These are phyloP conservation scores for Agrocybe praecox DNA, from an alignment of 768 basidiomycete genomes.

Conservation along the genomic window DNA sequence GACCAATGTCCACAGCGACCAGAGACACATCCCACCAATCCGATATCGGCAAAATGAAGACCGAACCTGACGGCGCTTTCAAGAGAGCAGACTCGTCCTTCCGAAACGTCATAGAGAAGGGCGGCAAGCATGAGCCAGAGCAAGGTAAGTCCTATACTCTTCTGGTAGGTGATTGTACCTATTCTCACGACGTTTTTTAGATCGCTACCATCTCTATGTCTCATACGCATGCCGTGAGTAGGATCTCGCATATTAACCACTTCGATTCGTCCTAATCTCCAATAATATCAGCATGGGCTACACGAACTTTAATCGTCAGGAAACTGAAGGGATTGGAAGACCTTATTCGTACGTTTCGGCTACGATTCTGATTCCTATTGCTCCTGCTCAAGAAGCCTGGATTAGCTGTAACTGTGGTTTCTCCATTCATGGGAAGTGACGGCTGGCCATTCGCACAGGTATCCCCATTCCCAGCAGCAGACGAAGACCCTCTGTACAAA, in stretches of 20 bases:
- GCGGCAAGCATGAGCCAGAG: constrained; percentile 59
- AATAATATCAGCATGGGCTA: constrained; percentile 80
- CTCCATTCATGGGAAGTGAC: constrained; percentile 79
- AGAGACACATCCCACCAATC: background rate
- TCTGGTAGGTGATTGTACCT: background rate
- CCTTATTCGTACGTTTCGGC: constrained; percentile 63
- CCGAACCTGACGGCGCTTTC: constrained; percentile 67
- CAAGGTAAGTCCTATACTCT: constrained; percentile 50
- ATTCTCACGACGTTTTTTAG: constrained; percentile 36
- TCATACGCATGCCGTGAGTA: constrained; percentile 81
- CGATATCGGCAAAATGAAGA: constrained; percentile 25
- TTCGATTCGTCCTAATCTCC: background rate
- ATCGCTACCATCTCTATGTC: constrained; percentile 91
- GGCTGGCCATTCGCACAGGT: constrained; percentile 88
- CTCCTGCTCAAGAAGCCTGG: background rate
- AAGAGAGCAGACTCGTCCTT: constrained; percentile 52
- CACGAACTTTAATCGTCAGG: constrained; percentile 84
- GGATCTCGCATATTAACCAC: background rate
- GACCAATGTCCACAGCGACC: background rate
- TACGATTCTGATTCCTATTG: background rate
- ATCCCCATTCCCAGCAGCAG: constrained; percentile 71
- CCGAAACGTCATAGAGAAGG: constrained; percentile 52
- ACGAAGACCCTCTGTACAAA: constrained; percentile 71
- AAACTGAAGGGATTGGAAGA: constrained; percentile 92
- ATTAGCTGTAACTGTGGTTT: constrained; percentile 78